Percentiles rank a stretch among this genome's conserved stretches.
These are phyloP conservation scores for Sarcomyxa edulis DNA, from an alignment of 768 basidiomycete genomes.

Conservation along the genomic window DNA sequence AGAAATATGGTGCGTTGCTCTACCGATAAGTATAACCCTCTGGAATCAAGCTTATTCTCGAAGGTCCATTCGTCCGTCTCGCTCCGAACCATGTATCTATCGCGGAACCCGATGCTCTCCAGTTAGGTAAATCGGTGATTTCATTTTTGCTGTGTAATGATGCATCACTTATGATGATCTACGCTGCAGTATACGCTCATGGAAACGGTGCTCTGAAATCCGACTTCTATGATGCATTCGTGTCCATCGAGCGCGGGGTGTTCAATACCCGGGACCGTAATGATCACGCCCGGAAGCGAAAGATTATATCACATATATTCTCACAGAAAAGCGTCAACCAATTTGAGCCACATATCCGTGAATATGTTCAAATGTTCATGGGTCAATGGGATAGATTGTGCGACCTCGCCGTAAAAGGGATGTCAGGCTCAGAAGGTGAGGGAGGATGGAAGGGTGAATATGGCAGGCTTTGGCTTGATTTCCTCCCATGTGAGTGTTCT, in stretches of 20 bases:
- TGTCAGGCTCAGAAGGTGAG: constrained; percentile 55
- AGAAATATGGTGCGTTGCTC: constrained; percentile 55
- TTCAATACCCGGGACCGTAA: constrained; percentile 76
- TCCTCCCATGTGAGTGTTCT: constrained; percentile 55
- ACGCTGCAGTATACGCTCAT: constrained; percentile 81
- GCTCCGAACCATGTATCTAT: constrained; percentile 77
- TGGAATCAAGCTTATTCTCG: not conserved
- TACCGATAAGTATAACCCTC: too few relatives aligned
- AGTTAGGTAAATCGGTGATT: too few relatives aligned
- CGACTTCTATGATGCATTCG: constrained; percentile 76
- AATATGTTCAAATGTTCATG: constrained; percentile 55
- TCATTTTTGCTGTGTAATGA: too few relatives aligned
- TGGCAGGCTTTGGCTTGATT: constrained; percentile 70
- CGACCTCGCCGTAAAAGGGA: constrained; percentile 48
- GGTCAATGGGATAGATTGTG: constrained; percentile 73
- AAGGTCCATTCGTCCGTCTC: constrained; percentile 64
- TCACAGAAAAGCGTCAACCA: constrained; percentile 81
- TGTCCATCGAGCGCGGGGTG: constrained; percentile 65
- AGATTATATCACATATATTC: constrained; percentile 84
- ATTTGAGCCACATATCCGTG: constrained; percentile 75
- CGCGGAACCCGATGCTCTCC: constrained; percentile 72
- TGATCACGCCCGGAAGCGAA: constrained; percentile 86
- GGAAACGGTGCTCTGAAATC: constrained; percentile 82
- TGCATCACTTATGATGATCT: too few relatives aligned
- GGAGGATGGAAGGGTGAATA: constrained; percentile 57